A percentile compares a stretch with the other conserved stretches of the same genome.
Conservation (phyloP, 1,139 yeast genomes). For the Kodamaea alishanica region DNA sequence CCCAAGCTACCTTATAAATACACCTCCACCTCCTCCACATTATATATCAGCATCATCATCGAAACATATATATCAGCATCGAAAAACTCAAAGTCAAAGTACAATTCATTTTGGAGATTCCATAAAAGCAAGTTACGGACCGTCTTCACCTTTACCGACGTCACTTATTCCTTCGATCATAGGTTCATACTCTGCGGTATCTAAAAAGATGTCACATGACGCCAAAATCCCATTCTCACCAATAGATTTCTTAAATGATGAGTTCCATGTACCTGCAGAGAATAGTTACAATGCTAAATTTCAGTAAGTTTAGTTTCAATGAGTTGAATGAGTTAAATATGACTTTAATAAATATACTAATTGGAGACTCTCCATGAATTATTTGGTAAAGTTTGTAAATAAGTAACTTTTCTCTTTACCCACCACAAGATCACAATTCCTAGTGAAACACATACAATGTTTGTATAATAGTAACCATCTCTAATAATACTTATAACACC, state of each 20-base stretch:
- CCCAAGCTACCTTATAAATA: slow-evolving; percentile 1
- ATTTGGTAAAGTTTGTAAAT: slow-evolving; percentile 60
- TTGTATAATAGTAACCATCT: slow-evolving; percentile 87
- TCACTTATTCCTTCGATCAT: slow-evolving; percentile 42
- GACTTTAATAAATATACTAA: slow-evolving; percentile 6
- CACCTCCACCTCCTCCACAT: slow-evolving; percentile 27
- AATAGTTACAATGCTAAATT: slow-evolving; percentile 3
- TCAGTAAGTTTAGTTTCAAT: too few relatives aligned
- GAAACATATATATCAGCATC: slow-evolving; percentile 1
- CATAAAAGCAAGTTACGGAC: slow-evolving; percentile 1
- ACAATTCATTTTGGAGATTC: slow-evolving; percentile 5
- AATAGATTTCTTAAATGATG: slow-evolving; percentile 38
- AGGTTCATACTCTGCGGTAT: slow-evolving; percentile 38
- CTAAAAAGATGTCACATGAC: slow-evolving; percentile 35
- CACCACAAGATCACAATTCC: slow-evolving; percentile 71
- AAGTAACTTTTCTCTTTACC: slow-evolving; percentile 56
- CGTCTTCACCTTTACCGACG: slow-evolving; percentile 25
- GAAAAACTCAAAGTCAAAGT: background rate
- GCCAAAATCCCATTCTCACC: slow-evolving; percentile 43
- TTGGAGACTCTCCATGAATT: slow-evolving; percentile 63
- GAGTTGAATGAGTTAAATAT: too few relatives aligned
- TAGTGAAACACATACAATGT: slow-evolving; percentile 60
- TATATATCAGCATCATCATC: slow-evolving; percentile 20
- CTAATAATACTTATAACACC: slow-evolving; percentile 54
- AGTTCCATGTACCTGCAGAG: slow-evolving; percentile 15